Percentiles rank a stretch among this genome's conserved stretches.
phyloP scores from a whole-genome alignment of 805 yeast species.

The Zygosaccharomyces kombuchaensis region DNA sequence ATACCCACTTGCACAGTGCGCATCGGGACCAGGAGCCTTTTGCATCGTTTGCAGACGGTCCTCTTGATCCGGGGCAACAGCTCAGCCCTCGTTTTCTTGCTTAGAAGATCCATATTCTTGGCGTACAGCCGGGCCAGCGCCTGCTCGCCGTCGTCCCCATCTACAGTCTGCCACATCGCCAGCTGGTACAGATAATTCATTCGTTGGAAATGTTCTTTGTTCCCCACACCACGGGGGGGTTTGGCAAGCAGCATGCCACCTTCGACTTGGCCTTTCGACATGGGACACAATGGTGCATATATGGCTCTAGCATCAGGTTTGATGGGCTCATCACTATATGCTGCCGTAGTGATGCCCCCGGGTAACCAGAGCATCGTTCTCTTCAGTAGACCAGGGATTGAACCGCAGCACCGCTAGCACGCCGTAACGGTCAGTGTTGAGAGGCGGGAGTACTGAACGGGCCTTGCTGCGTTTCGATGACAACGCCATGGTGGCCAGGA shows the following conservation, averaged over 20 bases:
- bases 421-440: constrained; percentile 16
- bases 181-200: constrained; percentile 57
- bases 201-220: constrained; percentile 57
- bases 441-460: constrained; percentile 6
- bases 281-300: neutral
- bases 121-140: constrained; percentile 54
- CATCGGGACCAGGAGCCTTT: constrained; percentile 44
- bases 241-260: constrained; percentile 19
- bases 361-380: constrained; percentile 3
- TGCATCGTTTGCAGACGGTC: constrained; percentile 64
- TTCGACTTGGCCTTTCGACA: constrained; percentile 8
- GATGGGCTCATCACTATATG: neutral
- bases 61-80: constrained; percentile 64
- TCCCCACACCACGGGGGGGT: constrained; percentile 43
- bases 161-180: constrained; percentile 40
- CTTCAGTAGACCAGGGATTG: constrained; percentile 12
- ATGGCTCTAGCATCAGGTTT: neutral
- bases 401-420: constrained; percentile 17
- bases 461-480: constrained; percentile 5
- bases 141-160: constrained; percentile 22
- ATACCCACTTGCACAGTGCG: constrained; percentile 23
- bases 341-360: constrained; percentile 5
- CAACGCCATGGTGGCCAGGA: constrained; percentile 9
- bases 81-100: constrained; percentile 64
- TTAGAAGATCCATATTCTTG: constrained; percentile 52